These are phyloP conservation scores for Penicillium macrosclerotiorum DNA, from an alignment of 495 filamentous ascomycete species.

Conservation along the genomic window DNA sequence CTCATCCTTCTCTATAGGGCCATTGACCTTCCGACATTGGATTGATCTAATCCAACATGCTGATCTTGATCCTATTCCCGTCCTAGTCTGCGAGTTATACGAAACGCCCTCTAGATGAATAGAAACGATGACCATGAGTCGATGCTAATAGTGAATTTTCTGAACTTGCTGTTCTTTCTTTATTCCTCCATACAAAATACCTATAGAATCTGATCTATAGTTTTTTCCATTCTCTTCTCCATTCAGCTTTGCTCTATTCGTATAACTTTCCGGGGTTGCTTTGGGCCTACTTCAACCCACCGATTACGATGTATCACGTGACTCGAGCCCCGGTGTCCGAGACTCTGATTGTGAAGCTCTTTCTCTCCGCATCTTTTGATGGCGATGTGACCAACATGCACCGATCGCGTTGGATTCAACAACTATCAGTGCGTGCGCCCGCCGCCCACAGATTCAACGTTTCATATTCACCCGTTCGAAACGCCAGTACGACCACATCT, in stretches of 20 bases:
- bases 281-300: neutral
- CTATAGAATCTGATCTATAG: too few species aligned
- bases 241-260: too few species aligned
- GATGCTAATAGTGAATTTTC: slow-evolving; percentile 4
- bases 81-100: neutral
- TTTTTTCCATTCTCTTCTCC: too few species aligned
- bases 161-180: neutral
- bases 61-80: slow-evolving; percentile 1
- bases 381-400: slow-evolving; percentile 34
- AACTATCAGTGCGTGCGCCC: slow-evolving; percentile 17
- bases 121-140: slow-evolving; percentile 27
- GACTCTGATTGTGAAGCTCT: too few species aligned
- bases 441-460: slow-evolving; percentile 3
- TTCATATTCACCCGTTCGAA: too few species aligned
- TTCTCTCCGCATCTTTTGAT: slow-evolving; percentile 1
- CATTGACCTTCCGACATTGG: slow-evolving; percentile 59
- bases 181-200: too few species aligned
- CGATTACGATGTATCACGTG: neutral
- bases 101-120: slow-evolving; percentile 26
- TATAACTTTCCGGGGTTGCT: neutral
- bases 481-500: slow-evolving; percentile 22
- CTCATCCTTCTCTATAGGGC: slow-evolving; percentile 91
- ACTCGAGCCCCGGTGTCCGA: neutral
- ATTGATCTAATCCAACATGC: slow-evolving; percentile 27
- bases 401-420: slow-evolving; percentile 27